phyloP scores from a whole-genome alignment of 192 early-diverging fungal species.

The Gaertneriomyces semiglobifer region DNA sequence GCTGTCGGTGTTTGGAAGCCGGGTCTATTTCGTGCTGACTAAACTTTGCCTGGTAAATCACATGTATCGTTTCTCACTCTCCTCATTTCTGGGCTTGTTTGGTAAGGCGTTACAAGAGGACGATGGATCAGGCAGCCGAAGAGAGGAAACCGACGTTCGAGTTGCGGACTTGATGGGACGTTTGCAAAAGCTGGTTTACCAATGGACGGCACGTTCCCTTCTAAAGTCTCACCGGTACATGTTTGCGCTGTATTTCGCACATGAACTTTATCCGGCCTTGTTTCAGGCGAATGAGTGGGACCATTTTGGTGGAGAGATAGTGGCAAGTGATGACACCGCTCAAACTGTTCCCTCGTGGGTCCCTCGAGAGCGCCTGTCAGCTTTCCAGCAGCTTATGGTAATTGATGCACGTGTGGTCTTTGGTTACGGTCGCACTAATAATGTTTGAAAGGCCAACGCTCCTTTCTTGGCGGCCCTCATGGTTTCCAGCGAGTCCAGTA shows the following conservation, averaged over 20 bases:
- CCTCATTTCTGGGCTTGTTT: slow-evolving; percentile 49
- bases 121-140: slow-evolving; percentile 31
- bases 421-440: background rate
- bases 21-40: slow-evolving; percentile 50
- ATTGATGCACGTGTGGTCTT: background rate
- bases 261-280: slow-evolving; percentile 35
- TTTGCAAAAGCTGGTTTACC: slow-evolving; percentile 45
- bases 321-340: slow-evolving; percentile 36
- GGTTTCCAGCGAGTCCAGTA: slow-evolving; percentile 36
- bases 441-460: slow-evolving; percentile 11
- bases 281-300: slow-evolving; percentile 53
- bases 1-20: slow-evolving; percentile 46
- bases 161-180: slow-evolving; percentile 41
- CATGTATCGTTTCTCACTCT: slow-evolving; percentile 58
- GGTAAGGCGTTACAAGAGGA: slow-evolving; percentile 34
- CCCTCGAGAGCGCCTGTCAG: slow-evolving; percentile 32
- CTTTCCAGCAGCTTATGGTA: slow-evolving; percentile 31
- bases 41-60: slow-evolving; percentile 51
- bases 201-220: slow-evolving; percentile 45
- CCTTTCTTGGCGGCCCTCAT: slow-evolving; percentile 24
- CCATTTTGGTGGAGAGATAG: slow-evolving; percentile 42
- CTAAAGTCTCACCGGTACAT: slow-evolving; percentile 55
- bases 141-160: slow-evolving; percentile 45
- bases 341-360: slow-evolving; percentile 47
- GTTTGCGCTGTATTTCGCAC: slow-evolving; percentile 50